A percentile compares a stretch with the other conserved stretches of the same genome.
Conservation (phyloP, 1,284 basidiomycete species). For the Schizopora paradoxa region DNA sequence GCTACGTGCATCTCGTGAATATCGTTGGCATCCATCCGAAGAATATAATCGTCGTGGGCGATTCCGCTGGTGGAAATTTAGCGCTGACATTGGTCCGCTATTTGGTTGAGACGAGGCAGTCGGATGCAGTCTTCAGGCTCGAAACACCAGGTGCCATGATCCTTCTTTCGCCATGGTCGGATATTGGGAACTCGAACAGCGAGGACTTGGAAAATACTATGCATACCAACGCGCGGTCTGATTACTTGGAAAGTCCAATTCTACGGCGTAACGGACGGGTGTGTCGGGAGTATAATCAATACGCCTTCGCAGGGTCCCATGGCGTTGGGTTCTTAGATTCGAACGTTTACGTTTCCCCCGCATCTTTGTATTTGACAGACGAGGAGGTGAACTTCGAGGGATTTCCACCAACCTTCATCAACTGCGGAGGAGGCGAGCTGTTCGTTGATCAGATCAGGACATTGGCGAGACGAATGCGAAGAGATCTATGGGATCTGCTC, state of each 20-base stretch:
- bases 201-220: conserved; percentile 19
- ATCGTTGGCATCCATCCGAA: conserved; percentile 33
- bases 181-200: conserved; percentile 38
- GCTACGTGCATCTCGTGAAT: conserved; percentile 39
- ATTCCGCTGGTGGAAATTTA: conserved; percentile 52
- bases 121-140: conserved; percentile 32
- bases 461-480: conserved; percentile 37
- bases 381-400: conserved; percentile 38
- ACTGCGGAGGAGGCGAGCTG: conserved; percentile 48
- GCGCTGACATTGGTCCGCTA: conserved; percentile 36
- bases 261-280: too few relatives aligned
- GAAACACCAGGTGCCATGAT: conserved; percentile 44
- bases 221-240: conserved; percentile 16
- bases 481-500: conserved; percentile 17
- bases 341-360: conserved; percentile 54
- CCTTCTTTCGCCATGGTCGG: conserved; percentile 54
- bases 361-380: conserved; percentile 36
- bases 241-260: too few relatives aligned
- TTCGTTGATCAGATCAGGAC: conserved; percentile 46
- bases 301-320: conserved; percentile 36
- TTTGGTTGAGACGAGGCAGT: conserved; percentile 25
- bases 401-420: conserved; percentile 52
- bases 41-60: conserved; percentile 47
- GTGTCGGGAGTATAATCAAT: conserved; percentile 16
- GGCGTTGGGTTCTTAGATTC: conserved; percentile 34